Evolutionary conservation across 208 protist species (phyloP), one percentile per base, ranked within the genome.

Genomic region (Crithidia expoeki): DNA sequence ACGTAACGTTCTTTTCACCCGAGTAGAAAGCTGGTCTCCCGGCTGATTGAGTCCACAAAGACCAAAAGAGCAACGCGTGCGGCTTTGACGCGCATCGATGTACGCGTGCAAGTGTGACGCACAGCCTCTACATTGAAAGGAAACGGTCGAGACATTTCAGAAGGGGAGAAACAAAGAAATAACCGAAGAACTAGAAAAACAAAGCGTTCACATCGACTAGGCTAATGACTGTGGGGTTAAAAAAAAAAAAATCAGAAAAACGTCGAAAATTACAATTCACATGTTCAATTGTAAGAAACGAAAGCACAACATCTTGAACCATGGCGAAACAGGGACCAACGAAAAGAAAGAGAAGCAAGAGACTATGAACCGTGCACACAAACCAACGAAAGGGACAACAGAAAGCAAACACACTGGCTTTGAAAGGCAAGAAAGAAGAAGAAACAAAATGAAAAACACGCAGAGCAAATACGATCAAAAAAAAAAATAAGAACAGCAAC

Each of bases 381-480:
- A 6, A 59, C 19, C 49, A 32, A 30, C 49, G 17, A 33, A 57
- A 36, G 21, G 11, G 51, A 36, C 17, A 38, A 36, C 32, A 57
- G 17, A 55, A 55, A 55, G 33, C 7, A 27, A 27, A 55, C 27
- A 33, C 23, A 55, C n/a, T n/a, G n/a, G n/a, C n/a, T n/a, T n/a
- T n/a, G 5, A 60, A n/a, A 63, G 1, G 36, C 46, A 65, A 23
- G 30, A 36, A 55, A 66, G 17, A n/a, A 55, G n/a, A 52, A 58
- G 33, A 6, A 47, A 46, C 23, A 32, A 17, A 47, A 17, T 47
- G 14, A 17, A 47, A 17, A 47, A 40, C 9, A 40, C 36, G 36
- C 42, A 17, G 5, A 47, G n/a, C 42, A 47, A 47, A 17, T 17
- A n/a, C 16, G 4, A 4, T 19, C 42, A 47, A 47, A 47, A 17